Evolutionary conservation across 2,329 filamentous ascomycete genomes (phyloP).

Genomic region (Aspergillus texensis): DNA sequence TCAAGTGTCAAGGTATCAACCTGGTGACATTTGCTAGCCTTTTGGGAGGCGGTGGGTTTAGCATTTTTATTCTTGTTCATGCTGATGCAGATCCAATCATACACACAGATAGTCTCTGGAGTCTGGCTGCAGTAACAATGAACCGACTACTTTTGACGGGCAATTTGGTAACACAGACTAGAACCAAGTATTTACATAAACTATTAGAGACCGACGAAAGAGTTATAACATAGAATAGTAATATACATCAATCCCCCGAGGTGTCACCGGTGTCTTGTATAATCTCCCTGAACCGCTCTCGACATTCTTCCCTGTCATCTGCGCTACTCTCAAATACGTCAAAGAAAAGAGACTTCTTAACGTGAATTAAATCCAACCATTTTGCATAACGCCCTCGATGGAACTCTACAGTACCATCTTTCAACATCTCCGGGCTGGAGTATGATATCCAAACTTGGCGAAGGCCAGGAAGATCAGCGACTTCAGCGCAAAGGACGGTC

Average conservation of each 20-base stretch:
- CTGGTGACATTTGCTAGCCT: background rate
- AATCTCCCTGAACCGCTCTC: conserved; percentile 3
- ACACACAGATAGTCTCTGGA: too few relatives aligned
- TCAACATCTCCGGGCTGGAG: background rate
- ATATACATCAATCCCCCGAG: background rate
- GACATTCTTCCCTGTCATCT: background rate
- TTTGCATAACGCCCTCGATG: conserved; percentile 11
- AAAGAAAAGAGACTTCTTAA: conserved; percentile 5
- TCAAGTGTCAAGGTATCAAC: background rate
- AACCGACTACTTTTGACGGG: too few relatives aligned
- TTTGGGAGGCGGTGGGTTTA: background rate
- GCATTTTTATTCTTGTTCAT: background rate
- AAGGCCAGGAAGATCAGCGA: conserved; percentile 8
- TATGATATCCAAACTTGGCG: conserved; percentile 4
- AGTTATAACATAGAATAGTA: background rate
- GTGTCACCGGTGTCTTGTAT: background rate
- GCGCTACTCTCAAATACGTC: background rate
- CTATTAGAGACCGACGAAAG: too few relatives aligned
- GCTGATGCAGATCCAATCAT: too few relatives aligned
- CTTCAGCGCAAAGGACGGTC: conserved; percentile 9
- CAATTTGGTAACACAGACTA: too few relatives aligned
- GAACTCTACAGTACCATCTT: background rate
- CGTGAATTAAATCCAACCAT: conserved; percentile 1
- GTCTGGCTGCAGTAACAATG: too few relatives aligned
- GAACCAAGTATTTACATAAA: too few relatives aligned